Conservation (phyloP, 2,329 filamentous ascomycete genomes). For the Alternaria sp. region DNA sequence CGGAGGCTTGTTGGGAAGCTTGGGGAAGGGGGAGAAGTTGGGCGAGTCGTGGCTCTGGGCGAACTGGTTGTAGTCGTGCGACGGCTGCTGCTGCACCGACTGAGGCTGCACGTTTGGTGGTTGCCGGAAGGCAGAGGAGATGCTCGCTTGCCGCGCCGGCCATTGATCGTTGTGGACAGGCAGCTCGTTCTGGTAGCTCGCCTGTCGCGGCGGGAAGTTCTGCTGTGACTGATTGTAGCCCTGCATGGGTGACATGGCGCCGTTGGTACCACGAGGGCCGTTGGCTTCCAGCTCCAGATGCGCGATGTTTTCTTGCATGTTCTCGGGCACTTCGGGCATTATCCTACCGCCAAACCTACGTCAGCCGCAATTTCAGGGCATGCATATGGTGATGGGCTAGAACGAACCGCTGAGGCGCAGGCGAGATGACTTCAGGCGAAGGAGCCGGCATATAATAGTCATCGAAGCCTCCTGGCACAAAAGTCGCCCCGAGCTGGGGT, state of each 20-base stretch:
- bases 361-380: slow-evolving; percentile 41
- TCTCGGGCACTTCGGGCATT: slow-evolving; percentile 93
- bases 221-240: slow-evolving; percentile 37
- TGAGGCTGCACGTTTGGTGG: slow-evolving; percentile 47
- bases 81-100: slow-evolving; percentile 34
- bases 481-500: slow-evolving; percentile 63
- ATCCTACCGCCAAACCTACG: slow-evolving; percentile 65
- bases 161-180: slow-evolving; percentile 34
- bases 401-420: slow-evolving; percentile 72
- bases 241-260: slow-evolving; percentile 42
- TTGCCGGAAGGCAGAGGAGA: slow-evolving; percentile 49
- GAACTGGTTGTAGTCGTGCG: slow-evolving; percentile 52
- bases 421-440: slow-evolving; percentile 70
- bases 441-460: slow-evolving; percentile 69
- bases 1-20: slow-evolving; percentile 77
- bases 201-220: slow-evolving; percentile 41
- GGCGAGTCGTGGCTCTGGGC: slow-evolving; percentile 64
- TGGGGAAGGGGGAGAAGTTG: slow-evolving; percentile 91
- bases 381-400: slow-evolving; percentile 27
- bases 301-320: slow-evolving; percentile 94
- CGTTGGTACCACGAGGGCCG: slow-evolving; percentile 49
- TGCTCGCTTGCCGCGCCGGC: slow-evolving; percentile 46
- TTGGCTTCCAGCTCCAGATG: slow-evolving; percentile 85
- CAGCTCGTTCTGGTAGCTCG: slow-evolving; percentile 42
- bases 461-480: slow-evolving; percentile 72